Evolutionary conservation across 805 yeast genomes (phyloP).

Genomic region (Yarrowia keelungensis): DNA sequence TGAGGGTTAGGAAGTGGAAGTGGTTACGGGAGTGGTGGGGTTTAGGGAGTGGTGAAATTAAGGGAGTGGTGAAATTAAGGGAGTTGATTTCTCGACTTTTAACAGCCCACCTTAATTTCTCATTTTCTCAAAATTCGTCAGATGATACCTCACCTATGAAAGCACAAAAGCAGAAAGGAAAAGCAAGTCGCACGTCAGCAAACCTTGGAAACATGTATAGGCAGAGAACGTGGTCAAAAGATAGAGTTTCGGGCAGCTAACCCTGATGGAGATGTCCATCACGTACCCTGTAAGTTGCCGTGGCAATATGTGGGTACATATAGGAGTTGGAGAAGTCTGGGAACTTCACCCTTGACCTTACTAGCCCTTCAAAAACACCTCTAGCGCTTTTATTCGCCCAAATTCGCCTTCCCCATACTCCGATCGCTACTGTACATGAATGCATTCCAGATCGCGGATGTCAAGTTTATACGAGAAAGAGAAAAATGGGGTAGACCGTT

Average conservation of each 20-base stretch:
- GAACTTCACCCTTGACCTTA: too few relatives aligned
- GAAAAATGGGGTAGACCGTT: constrained; percentile 1
- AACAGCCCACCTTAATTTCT: too few relatives aligned
- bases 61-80: too few relatives aligned
- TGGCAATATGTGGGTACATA: too few relatives aligned
- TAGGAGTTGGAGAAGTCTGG: too few relatives aligned
- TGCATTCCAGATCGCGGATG: constrained; percentile 22
- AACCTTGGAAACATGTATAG: not conserved
- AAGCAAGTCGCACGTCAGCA: not conserved
- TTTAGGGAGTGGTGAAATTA: too few relatives aligned
- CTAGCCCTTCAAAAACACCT: too few relatives aligned
- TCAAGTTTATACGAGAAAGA: constrained; percentile 1
- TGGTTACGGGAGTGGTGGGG: too few relatives aligned
- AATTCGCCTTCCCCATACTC: not conserved
- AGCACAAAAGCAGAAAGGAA: not conserved
- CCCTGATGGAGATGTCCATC: constrained; percentile 20
- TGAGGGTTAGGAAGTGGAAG: too few relatives aligned
- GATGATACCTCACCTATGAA: not conserved
- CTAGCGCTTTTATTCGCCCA: not conserved
- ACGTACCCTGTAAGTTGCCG: too few relatives aligned
- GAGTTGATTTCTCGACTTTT: too few relatives aligned
- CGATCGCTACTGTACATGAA: constrained; percentile 5
- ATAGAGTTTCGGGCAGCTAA: constrained; percentile 33
- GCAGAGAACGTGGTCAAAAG: constrained; percentile 17
- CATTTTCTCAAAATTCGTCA: too few relatives aligned